A percentile compares a stretch with the other conserved stretches of the same genome.
Conservation (phyloP, 1,139 yeast genomes). For the Candida neerlandica region DNA sequence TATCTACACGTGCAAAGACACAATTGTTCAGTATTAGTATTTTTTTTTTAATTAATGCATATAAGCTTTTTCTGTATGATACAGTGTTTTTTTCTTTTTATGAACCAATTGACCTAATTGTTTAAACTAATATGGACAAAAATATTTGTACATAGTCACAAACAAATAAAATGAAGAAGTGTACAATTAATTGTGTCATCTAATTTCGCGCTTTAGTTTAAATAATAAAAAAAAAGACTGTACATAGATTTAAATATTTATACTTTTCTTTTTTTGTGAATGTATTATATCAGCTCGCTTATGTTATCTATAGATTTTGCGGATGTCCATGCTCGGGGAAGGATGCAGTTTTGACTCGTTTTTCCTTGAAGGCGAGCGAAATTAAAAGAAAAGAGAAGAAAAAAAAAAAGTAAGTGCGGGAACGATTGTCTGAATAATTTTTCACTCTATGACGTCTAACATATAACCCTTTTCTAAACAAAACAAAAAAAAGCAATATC, state of each 20-base stretch:
- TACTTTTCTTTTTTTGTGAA: not conserved
- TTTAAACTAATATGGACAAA: too few relatives aligned
- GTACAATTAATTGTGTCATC: too few relatives aligned
- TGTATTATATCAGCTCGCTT: not conserved
- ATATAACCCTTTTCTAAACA: not conserved
- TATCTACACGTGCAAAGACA: constrained; percentile 53
- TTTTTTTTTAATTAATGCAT: not conserved
- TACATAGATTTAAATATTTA: too few relatives aligned
- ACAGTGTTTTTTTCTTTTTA: not conserved
- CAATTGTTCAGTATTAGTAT: constrained; percentile 37
- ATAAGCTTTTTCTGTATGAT: not conserved
- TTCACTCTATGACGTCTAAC: not conserved
- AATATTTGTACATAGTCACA: too few relatives aligned
- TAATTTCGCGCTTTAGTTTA: too few relatives aligned
- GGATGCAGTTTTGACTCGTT: not conserved
- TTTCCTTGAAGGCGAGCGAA: not conserved
- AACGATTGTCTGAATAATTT: constrained; percentile 2
- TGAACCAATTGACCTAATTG: too few relatives aligned
- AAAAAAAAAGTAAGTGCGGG: not conserved
- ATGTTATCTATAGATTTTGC: not conserved
- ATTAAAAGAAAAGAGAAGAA: not conserved
- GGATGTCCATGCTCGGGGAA: constrained; percentile 1
- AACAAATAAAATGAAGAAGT: too few relatives aligned
- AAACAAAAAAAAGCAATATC: not conserved
- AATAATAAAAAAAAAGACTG: too few relatives aligned